Evolutionary conservation across 192 early-diverging fungal genomes (phyloP).

Genomic region (Geranomyces variabilis): DNA sequence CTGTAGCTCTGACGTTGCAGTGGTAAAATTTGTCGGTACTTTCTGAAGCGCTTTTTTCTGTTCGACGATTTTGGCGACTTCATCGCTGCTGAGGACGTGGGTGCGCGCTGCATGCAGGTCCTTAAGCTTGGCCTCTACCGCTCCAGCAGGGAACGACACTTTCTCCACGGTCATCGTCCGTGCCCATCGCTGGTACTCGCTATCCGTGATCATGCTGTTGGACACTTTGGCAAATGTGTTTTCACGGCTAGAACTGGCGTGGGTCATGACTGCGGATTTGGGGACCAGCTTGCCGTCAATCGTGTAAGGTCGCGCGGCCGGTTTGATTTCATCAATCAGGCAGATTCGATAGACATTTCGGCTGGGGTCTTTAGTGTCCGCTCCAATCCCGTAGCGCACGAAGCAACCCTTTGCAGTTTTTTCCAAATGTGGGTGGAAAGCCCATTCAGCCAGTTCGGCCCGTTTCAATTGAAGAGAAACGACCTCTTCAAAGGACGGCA

Average conservation of each 20-base stretch:
- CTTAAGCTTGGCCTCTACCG: slow-evolving; percentile 7
- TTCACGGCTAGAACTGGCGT: slow-evolving; percentile 21
- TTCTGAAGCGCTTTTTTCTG: slow-evolving; percentile 22
- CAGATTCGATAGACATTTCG: slow-evolving; percentile 31
- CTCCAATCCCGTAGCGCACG: slow-evolving; percentile 29
- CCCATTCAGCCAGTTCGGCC: slow-evolving; percentile 24
- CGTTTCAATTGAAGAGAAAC: slow-evolving; percentile 21
- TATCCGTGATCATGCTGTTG: slow-evolving; percentile 21
- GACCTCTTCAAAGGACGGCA: slow-evolving; percentile 19
- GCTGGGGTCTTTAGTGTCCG: slow-evolving; percentile 20
- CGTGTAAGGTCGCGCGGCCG: slow-evolving; percentile 8
- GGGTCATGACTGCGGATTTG: slow-evolving; percentile 24
- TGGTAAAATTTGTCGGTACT: slow-evolving; percentile 19
- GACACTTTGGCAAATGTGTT: slow-evolving; percentile 33
- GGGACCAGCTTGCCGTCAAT: slow-evolving; percentile 28
- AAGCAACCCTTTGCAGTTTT: slow-evolving; percentile 29
- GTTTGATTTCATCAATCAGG: slow-evolving; percentile 5
- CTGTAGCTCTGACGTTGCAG: slow-evolving; percentile 10
- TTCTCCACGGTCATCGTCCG: slow-evolving; percentile 24
- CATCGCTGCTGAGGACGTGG: slow-evolving; percentile 21
- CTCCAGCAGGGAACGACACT: background rate
- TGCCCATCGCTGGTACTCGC: slow-evolving; percentile 29
- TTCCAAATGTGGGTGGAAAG: slow-evolving; percentile 25
- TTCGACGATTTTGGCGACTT: slow-evolving; percentile 26
- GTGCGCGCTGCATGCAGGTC: slow-evolving; percentile 24